Evolutionary conservation across 345 rosid genomes (phyloP), one percentile per base, ranked within the genome.

Genomic region (Linum trigynum): DNA sequence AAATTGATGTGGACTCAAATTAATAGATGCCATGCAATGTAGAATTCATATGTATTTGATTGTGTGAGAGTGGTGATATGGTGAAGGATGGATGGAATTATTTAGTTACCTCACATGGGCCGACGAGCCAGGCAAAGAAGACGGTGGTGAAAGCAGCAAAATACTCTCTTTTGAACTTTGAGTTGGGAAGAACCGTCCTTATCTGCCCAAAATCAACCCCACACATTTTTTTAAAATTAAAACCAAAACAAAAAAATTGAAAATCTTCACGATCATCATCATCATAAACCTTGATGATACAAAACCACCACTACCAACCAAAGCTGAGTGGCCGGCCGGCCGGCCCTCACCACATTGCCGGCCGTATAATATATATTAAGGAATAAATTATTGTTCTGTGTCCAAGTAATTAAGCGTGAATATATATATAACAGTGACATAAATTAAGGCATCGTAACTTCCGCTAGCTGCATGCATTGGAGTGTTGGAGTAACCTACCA

Each of bases 41-140:
- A 23, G 32, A 23, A 23, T 23, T 23, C 32, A 23, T 23, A 23
- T 23, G 32, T 23, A 23, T 23, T 23, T 23, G 32, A 23, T 23
- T 23, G 32, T 23, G 32, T 23, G 1, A n/a, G n/a, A n/a, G n/a
- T n/a, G n/a, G n/a, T n/a, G n/a, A n/a, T n/a, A n/a, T n/a, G n/a
- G 3, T 41, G 3, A 5, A 2, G 4, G 36, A 56, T 40, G 9
- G 8, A 10, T 35, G 1, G 3, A 23, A 23, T 23, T 23, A 23
- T 23, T 23, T 8, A 48, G 32, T 65, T 69, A 90, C 97, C 95
- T 84, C 84, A 53, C 91, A 86, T 1, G 87, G 85, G 65, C 99
- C 99, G 51, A 88, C 71, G 42, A 94, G 86, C 99, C 99, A 94
- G 56, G 80, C 75, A 8, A 94, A 94, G 66, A 84, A 94, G 45